Evolutionary conservation across 352 stramenopile species (phyloP).

Genomic region (Pseudoperonospora humuli): DNA sequence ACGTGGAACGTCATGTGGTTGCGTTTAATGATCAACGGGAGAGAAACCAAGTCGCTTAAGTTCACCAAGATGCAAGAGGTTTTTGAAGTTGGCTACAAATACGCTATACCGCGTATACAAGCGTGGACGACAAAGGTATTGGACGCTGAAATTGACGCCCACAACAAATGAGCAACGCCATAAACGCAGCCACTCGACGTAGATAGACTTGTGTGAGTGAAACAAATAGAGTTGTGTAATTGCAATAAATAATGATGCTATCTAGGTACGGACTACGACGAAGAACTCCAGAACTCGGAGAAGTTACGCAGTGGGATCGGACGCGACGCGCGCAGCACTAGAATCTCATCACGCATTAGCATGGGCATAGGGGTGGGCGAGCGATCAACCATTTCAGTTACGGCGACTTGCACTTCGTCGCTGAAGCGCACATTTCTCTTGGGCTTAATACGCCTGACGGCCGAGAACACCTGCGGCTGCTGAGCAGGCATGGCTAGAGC

Average conservation of each 20-base stretch:
- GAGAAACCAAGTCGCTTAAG: too few relatives aligned
- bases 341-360: constrained; percentile 69
- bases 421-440: constrained; percentile 49
- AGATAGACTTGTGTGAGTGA: too few relatives aligned
- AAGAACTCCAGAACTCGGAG: constrained; percentile 70
- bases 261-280: constrained; percentile 14
- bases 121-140: too few relatives aligned
- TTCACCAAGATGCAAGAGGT: too few relatives aligned
- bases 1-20: too few relatives aligned
- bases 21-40: too few relatives aligned
- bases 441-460: constrained; percentile 17
- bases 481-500: constrained; percentile 14
- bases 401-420: constrained; percentile 39
- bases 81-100: too few relatives aligned
- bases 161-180: too few relatives aligned
- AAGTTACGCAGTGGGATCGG: constrained; percentile 70
- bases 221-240: too few relatives aligned
- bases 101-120: too few relatives aligned
- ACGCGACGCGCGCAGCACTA: constrained; percentile 63
- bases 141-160: too few relatives aligned
- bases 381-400: constrained; percentile 44
- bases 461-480: constrained; percentile 18
- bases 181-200: too few relatives aligned
- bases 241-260: constrained; percentile 39
- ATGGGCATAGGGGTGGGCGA: constrained; percentile 48